phyloP scores from a whole-genome alignment of 345 rosid species.

The Eucalyptus tenuipes region DNA sequence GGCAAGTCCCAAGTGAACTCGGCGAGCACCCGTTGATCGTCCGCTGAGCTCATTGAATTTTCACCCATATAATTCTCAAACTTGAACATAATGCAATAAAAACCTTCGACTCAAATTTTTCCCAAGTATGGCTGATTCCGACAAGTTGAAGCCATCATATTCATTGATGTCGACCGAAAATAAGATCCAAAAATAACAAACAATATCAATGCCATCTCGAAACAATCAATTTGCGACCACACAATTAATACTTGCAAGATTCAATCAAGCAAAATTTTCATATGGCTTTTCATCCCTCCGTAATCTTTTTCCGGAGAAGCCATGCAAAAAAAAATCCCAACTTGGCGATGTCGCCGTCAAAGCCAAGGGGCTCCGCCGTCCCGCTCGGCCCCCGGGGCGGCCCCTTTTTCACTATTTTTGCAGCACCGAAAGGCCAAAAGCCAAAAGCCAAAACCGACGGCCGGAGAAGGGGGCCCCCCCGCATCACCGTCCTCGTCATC shows the following conservation, averaged over 20 bases:
- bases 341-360: background rate
- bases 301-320: background rate
- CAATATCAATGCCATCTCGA: background rate
- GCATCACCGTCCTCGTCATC: background rate
- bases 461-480: background rate
- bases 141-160: background rate
- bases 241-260: background rate
- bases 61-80: conserved; percentile 1
- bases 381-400: background rate
- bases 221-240: background rate
- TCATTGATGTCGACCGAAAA: background rate
- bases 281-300: background rate
- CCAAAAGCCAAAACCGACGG: background rate
- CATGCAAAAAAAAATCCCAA: background rate
- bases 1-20: conserved; percentile 13
- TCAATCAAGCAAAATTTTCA: background rate
- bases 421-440: background rate
- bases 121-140: background rate
- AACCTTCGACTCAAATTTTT: conserved; percentile 36
- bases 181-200: background rate
- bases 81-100: background rate
- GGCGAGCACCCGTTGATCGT: conserved; percentile 20
- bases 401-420: no score
- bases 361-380: background rate
- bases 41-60: conserved; percentile 32